phyloP scores from a whole-genome alignment of 768 basidiomycete species.

The Brasilioporus rufonigricans region DNA sequence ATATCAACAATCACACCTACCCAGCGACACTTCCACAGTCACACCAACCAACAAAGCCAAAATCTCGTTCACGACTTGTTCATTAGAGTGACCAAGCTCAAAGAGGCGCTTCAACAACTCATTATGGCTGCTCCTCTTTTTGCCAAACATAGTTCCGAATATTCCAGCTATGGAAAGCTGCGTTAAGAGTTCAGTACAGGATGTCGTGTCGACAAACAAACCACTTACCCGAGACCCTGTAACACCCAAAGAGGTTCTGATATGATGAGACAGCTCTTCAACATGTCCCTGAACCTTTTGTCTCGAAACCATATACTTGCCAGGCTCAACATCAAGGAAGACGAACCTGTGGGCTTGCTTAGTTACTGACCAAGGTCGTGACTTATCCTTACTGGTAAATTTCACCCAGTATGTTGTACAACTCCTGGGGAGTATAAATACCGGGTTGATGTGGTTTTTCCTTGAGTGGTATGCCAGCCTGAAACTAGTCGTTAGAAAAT shows the following conservation, averaged over 20 bases:
- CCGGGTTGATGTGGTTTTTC: constrained; percentile 51
- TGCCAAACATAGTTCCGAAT: constrained; percentile 49
- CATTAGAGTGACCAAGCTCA: constrained; percentile 52
- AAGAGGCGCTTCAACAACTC: constrained; percentile 57
- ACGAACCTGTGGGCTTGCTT: constrained; percentile 50
- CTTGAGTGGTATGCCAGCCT: constrained; percentile 77
- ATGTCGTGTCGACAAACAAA: neutral
- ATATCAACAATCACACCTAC: constrained; percentile 33
- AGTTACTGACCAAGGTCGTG: neutral
- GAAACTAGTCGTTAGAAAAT: constrained; percentile 3
- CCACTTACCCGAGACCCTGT: constrained; percentile 44
- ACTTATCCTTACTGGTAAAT: constrained; percentile 58
- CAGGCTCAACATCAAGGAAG: constrained; percentile 68
- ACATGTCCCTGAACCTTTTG: constrained; percentile 52
- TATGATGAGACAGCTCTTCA: constrained; percentile 50
- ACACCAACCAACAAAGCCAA: constrained; percentile 68
- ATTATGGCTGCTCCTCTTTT: constrained; percentile 40
- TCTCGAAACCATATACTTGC: constrained; percentile 55
- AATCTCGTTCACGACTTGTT: constrained; percentile 65
- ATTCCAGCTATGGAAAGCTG: constrained; percentile 39
- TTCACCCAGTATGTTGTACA: constrained; percentile 63
- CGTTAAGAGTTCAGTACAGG: neutral
- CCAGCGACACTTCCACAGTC: constrained; percentile 67
- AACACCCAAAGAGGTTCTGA: constrained; percentile 49
- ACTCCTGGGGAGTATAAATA: constrained; percentile 57